phyloP scores from a whole-genome alignment of 2,329 filamentous ascomycete genomes.

The Hymenoscyphus fraxineus region DNA sequence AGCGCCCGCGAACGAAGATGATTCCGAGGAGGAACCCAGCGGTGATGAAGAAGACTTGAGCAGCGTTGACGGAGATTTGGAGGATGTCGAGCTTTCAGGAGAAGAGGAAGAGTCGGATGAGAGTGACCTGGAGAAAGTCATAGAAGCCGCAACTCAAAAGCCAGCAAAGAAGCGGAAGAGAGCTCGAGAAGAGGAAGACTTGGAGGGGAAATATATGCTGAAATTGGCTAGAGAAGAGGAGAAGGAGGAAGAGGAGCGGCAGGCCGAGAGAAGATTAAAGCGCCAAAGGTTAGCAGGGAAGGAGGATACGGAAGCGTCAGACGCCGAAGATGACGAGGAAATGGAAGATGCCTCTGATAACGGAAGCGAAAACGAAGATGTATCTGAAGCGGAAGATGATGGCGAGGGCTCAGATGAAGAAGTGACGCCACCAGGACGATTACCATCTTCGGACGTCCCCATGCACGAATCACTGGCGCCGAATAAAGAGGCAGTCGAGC shows the following conservation, averaged over 20 bases:
- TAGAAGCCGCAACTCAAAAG: slow-evolving; percentile 41
- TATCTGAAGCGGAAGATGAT: slow-evolving; percentile 29
- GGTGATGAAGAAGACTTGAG: slow-evolving; percentile 12
- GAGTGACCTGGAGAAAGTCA: slow-evolving; percentile 40
- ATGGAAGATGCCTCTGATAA: slow-evolving; percentile 29
- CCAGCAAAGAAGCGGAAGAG: slow-evolving; percentile 59
- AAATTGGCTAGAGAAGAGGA: slow-evolving; percentile 59
- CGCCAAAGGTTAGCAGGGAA: slow-evolving; percentile 47
- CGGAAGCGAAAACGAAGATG: slow-evolving; percentile 27
- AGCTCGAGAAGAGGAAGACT: slow-evolving; percentile 56
- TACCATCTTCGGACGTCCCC: slow-evolving; percentile 40
- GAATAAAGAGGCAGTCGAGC: slow-evolving; percentile 55
- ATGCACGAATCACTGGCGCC: slow-evolving; percentile 54
- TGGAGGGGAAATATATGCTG: slow-evolving; percentile 67
- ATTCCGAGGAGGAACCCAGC: neutral
- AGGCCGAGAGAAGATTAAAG: slow-evolving; percentile 44
- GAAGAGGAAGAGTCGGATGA: slow-evolving; percentile 36
- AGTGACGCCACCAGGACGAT: slow-evolving; percentile 38
- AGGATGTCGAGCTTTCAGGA: slow-evolving; percentile 33
- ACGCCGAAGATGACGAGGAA: slow-evolving; percentile 31
- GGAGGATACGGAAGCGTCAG: slow-evolving; percentile 34
- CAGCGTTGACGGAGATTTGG: slow-evolving; percentile 35
- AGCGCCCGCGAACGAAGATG: slow-evolving; percentile 21
- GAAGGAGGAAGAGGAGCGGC: slow-evolving; percentile 48
- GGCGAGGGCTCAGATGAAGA: slow-evolving; percentile 30